These are phyloP conservation scores for Stemphylium beticola DNA, from an alignment of 2,329 filamentous ascomycete genomes.

Conservation along the genomic window DNA sequence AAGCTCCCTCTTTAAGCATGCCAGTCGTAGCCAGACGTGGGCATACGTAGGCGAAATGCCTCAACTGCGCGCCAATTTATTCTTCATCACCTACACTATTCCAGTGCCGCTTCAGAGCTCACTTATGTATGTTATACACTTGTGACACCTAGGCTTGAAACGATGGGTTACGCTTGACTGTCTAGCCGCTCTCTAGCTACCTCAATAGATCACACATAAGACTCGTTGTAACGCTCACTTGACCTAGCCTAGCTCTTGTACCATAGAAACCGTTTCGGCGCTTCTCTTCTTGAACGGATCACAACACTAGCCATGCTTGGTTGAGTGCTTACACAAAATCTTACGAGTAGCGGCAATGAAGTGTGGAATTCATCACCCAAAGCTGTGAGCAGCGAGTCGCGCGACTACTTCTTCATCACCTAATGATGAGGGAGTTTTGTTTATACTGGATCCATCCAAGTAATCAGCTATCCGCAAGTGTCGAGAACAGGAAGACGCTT, in stretches of 20 bases:
- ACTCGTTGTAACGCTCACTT: not conserved
- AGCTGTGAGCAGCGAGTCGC: too few relatives aligned
- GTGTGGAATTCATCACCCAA: too few relatives aligned
- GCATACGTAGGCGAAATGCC: too few relatives aligned
- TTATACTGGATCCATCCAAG: too few relatives aligned
- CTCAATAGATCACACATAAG: not conserved
- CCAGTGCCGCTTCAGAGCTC: not conserved
- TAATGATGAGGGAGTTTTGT: too few relatives aligned
- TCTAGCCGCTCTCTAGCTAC: not conserved
- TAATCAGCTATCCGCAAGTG: too few relatives aligned
- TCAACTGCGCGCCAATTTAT: too few relatives aligned
- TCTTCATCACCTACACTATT: not conserved
- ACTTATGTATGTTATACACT: not conserved
- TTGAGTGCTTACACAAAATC: not conserved
- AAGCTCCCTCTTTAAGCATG: too few relatives aligned
- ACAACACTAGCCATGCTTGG: constrained; percentile 1
- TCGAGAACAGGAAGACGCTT: too few relatives aligned
- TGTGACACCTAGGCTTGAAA: not conserved
- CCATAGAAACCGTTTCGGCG: not conserved
- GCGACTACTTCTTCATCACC: too few relatives aligned
- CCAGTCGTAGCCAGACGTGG: too few relatives aligned
- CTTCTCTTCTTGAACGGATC: constrained; percentile 2
- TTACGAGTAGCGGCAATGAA: not conserved
- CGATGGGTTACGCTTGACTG: constrained; percentile 3
- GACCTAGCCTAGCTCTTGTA: not conserved